These are phyloP conservation scores for Westerdykella aurantiaca DNA, from an alignment of 2,329 filamentous ascomycete species.

Conservation along the genomic window DNA sequence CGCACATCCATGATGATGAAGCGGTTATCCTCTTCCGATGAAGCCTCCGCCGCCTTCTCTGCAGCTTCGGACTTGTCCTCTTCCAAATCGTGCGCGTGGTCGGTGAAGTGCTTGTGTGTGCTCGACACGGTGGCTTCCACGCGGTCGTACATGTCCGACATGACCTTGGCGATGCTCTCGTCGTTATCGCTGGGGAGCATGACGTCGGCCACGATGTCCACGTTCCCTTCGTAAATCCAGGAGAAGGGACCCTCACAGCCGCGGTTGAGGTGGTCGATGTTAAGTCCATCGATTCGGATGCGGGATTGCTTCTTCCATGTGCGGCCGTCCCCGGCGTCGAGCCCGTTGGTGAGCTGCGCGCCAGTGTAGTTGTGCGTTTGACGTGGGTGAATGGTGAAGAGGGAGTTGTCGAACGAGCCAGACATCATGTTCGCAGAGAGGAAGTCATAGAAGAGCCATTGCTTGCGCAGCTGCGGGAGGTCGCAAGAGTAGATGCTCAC, in stretches of 20 bases:
- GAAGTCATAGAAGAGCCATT: constrained; percentile 98
- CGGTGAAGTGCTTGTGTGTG: constrained; percentile 48
- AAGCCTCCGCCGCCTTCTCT: constrained; percentile 4
- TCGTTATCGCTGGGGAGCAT: constrained; percentile 88
- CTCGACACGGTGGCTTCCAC: constrained; percentile 88
- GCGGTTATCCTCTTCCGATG: constrained; percentile 55
- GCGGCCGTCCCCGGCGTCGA: constrained; percentile 57
- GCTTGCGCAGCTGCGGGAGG: constrained; percentile 83
- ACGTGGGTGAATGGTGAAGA: constrained; percentile 94
- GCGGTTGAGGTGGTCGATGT: constrained; percentile 91
- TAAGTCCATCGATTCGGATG: constrained; percentile 85
- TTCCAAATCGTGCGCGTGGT: constrained; percentile 29
- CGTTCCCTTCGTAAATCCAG: constrained; percentile 96
- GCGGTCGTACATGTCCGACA: constrained; percentile 95
- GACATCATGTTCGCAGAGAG: constrained; percentile 93
- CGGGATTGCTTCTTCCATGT: constrained; percentile 95
- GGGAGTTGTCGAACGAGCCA: constrained; percentile 86
- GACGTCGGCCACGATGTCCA: constrained; percentile 92
- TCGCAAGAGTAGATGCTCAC: constrained; percentile 96
- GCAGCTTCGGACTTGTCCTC: constrained; percentile 17
- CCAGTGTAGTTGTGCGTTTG: constrained; percentile 78
- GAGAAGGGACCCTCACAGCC: constrained; percentile 91
- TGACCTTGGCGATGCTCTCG: constrained; percentile 84
- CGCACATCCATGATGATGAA: constrained; percentile 91
- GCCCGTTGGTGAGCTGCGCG: constrained; percentile 51